A percentile compares a stretch with the other conserved stretches of the same genome.
Evolutionary conservation across 352 stramenopile species (phyloP).

Genomic region (Thalassiosira exigua): DNA sequence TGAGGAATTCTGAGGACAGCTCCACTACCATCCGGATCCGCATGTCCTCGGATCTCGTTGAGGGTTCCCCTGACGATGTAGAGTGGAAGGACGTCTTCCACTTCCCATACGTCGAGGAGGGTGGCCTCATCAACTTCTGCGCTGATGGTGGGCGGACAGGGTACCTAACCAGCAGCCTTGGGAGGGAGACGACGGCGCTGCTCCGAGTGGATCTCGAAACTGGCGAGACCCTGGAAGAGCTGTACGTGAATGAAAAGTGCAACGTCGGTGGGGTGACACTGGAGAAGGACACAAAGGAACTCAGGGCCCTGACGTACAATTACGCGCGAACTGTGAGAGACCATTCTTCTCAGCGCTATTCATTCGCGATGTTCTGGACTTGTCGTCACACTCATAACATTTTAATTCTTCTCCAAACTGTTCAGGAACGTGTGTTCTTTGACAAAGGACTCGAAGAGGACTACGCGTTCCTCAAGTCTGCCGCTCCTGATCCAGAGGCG

Average conservation of each 20-base stretch:
- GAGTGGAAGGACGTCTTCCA: slow-evolving; percentile 65
- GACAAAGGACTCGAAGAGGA: slow-evolving; percentile 65
- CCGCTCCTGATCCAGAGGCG: slow-evolving; percentile 38
- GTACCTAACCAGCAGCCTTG: slow-evolving; percentile 56
- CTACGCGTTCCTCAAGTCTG: slow-evolving; percentile 57
- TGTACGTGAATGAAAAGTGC: slow-evolving; percentile 64
- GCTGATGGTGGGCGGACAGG: slow-evolving; percentile 52
- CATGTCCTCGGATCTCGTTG: slow-evolving; percentile 15
- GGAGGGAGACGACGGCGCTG: slow-evolving; percentile 68
- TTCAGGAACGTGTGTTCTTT: slow-evolving; percentile 62
- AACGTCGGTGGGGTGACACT: slow-evolving; percentile 64
- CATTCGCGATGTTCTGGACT: too few relatives aligned
- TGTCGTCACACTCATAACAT: too few relatives aligned
- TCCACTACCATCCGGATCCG: slow-evolving; percentile 56
- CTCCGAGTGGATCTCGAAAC: slow-evolving; percentile 66
- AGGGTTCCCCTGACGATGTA: slow-evolving; percentile 10
- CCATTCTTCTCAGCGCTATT: too few relatives aligned
- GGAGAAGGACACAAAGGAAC: slow-evolving; percentile 67
- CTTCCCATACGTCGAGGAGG: slow-evolving; percentile 70
- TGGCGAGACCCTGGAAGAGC: slow-evolving; percentile 61
- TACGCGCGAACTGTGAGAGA: slow-evolving; percentile 54
- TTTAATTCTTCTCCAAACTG: not conserved
- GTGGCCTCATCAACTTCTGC: slow-evolving; percentile 60
- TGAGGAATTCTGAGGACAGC: slow-evolving; percentile 57
- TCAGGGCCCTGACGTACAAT: slow-evolving; percentile 60